Percentiles rank a stretch among this genome's conserved stretches.
Evolutionary conservation across 345 rosid species (phyloP).

Genomic region (Melaleuca alternifolia): DNA sequence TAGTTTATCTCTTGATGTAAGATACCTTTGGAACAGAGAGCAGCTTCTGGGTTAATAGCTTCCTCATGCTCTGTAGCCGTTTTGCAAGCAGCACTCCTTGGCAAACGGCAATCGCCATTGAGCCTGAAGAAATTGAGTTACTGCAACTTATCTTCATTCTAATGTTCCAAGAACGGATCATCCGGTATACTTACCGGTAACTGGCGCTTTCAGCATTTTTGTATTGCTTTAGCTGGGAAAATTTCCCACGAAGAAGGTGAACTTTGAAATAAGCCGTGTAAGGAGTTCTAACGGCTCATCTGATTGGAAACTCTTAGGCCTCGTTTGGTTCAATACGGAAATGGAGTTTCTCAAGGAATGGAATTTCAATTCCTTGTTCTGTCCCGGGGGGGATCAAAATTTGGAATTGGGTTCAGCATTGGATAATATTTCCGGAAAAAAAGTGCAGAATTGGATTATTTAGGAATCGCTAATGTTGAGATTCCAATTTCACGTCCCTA

Average conservation of each 20-base stretch:
- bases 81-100: background rate
- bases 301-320: background rate
- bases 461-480: no score
- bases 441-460: no score
- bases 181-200: background rate
- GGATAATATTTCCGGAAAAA: no score
- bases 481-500: no score
- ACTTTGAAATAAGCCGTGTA: background rate
- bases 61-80: background rate
- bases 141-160: background rate
- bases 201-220: background rate
- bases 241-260: background rate
- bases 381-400: no score
- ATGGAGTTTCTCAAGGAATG: no score
- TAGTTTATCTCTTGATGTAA: background rate
- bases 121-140: background rate
- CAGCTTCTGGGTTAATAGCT: background rate
- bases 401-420: no score
- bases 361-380: no score
- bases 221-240: background rate
- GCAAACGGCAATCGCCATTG: background rate
- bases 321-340: no score
- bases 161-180: background rate
- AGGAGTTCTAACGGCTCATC: background rate
- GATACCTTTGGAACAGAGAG: background rate